Evolutionary conservation across 1,284 basidiomycete species (phyloP).

Genomic region (Cystobasidiaceae sp.): DNA sequence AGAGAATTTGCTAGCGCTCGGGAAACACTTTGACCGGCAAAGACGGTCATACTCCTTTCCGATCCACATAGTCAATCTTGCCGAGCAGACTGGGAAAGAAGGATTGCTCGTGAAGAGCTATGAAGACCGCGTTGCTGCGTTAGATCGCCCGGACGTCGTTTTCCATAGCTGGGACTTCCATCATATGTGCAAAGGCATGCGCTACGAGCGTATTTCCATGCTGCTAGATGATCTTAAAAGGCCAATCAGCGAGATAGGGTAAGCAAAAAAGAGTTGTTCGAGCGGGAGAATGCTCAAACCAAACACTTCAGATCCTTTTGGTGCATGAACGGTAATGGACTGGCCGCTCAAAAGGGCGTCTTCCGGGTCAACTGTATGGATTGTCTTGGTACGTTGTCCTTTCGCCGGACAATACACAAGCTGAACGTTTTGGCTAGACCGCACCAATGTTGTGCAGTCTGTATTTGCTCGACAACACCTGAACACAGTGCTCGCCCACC

Average conservation of each 20-base stretch:
- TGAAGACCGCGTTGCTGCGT: conserved; percentile 60
- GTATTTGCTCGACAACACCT: conserved; percentile 60
- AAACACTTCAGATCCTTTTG: conserved; percentile 76
- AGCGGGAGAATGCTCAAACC: too few species aligned
- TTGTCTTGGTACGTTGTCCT: conserved; percentile 54
- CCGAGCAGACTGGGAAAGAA: conserved; percentile 86
- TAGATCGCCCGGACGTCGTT: conserved; percentile 51
- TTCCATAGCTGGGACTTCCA: conserved; percentile 72
- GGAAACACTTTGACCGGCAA: conserved; percentile 68
- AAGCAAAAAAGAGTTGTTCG: conserved; percentile 24
- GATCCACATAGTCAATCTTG: conserved; percentile 78
- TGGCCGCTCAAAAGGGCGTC: conserved; percentile 76
- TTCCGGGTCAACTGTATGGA: conserved; percentile 84
- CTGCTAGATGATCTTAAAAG: conserved; percentile 66
- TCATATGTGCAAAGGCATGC: conserved; percentile 81
- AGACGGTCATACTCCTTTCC: conserved; percentile 64
- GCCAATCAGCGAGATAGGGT: conserved; percentile 72
- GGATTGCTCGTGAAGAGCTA: conserved; percentile 72
- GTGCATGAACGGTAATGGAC: conserved; percentile 64
- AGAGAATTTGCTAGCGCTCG: conserved; percentile 66
- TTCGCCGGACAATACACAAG: not conserved
- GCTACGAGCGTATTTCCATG: conserved; percentile 83
- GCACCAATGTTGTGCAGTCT: conserved; percentile 88
- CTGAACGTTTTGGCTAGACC: too few species aligned
- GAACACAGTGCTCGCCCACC: conserved; percentile 2